Base-by-base conservation (phyloP, 2,329 filamentous ascomycete species). In the Cadophora luteo-olivacea region DNA sequence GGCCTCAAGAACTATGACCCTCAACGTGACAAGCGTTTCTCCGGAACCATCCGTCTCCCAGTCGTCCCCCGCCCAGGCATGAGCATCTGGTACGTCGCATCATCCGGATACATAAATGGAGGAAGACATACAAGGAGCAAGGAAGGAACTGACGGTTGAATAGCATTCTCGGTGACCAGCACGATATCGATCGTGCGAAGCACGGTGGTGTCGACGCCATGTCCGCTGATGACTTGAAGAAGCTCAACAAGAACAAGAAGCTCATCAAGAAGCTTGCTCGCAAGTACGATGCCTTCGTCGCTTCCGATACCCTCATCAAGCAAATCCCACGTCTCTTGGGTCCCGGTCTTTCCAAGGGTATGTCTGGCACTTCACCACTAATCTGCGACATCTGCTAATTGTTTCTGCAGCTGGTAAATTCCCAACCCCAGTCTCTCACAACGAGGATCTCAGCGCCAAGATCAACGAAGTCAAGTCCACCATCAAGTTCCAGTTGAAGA, bases 241-340 rank as follows among this genome's bases (percentile, higher is more conserved):
- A 99, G 92, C 93, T 99, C 78, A 99, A 99, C 92, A 99, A 99
- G 93, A 99, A 99, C 93, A 98, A 99, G 93, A 99, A 99, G 92
- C 91, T 98, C 81, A 97, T 99, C 91, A 99, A 99, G 94, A 99
- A 99, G 92, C 92, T 99, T 77, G 96, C 96, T 75, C 94, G 94
- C 91, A 99, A 99, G 89, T 98, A 99, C 91, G 96, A 99, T 85
- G 96, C 96, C 79, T 99, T 99, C 87, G 86, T 99, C 82, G 92
- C 96, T 83, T 98, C 95, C 82, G 96, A 99, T 82, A 87, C 92
- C 81, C 87, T 99, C 81, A 97, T 99, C 91, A 97, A 97, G 92
- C 94, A 97, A 89, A 98, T 99, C 80, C 96, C 96, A 79, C 96
- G 96, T 97, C 94, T 99, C 84, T 87, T 99, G 82, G 96, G 96